phyloP scores from a whole-genome alignment of 768 basidiomycete genomes.

The Tephrocybe sp. region DNA sequence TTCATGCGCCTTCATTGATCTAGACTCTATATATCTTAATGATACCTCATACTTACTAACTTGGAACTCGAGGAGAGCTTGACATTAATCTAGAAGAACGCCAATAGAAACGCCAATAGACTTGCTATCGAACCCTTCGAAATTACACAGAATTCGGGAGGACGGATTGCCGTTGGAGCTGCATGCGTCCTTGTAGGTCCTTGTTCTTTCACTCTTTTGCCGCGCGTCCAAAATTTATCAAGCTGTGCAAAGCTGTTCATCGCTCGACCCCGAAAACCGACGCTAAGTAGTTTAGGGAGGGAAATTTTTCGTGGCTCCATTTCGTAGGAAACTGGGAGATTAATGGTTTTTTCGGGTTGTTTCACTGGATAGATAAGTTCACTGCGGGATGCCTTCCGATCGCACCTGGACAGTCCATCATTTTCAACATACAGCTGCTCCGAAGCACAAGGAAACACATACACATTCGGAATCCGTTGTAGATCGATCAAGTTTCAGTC shows the following conservation, averaged over 20 bases:
- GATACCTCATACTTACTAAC: too few species aligned
- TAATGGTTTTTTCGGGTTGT: not conserved
- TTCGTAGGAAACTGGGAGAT: not conserved
- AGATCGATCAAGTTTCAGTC: constrained; percentile 7
- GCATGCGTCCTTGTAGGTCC: too few species aligned
- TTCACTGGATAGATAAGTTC: not conserved
- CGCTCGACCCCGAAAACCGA: not conserved
- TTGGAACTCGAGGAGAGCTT: too few species aligned
- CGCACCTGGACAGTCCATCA: not conserved
- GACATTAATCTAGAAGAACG: too few species aligned
- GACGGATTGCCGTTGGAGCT: too few species aligned
- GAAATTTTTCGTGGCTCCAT: not conserved
- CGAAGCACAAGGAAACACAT: constrained; percentile 1
- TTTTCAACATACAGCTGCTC: not conserved
- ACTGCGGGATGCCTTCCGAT: not conserved
- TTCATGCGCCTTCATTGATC: not conserved
- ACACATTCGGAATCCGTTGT: not conserved
- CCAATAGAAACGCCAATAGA: too few species aligned
- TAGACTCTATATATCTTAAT: not conserved
- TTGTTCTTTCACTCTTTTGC: not conserved
- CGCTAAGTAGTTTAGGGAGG: too few species aligned
- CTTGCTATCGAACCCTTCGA: too few species aligned
- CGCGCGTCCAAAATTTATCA: not conserved
- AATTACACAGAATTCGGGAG: too few species aligned
- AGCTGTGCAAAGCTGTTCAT: constrained; percentile 10